Evolutionary conservation across 352 stramenopile species (phyloP).

Genomic region (Phytophthora agathidicida): DNA sequence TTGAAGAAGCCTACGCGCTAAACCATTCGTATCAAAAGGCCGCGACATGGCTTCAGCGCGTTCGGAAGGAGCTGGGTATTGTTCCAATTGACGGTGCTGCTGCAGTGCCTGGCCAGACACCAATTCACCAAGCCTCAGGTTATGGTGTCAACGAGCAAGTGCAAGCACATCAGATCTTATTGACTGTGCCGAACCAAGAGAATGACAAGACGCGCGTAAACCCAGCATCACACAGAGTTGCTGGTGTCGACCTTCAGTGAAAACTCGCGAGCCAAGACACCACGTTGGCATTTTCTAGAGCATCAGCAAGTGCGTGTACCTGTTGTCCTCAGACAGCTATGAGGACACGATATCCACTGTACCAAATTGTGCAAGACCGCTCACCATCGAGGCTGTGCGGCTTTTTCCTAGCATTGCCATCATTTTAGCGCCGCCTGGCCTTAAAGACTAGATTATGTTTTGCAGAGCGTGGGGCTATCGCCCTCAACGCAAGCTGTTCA

Average conservation of each 20-base stretch:
- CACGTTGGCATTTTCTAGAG: slow-evolving; percentile 25
- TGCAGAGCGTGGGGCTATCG: slow-evolving; percentile 25
- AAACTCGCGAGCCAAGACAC: slow-evolving; percentile 11
- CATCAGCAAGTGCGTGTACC: too few species aligned
- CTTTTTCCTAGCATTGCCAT: not conserved
- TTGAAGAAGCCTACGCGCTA: slow-evolving; percentile 70
- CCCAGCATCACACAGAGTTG: slow-evolving; percentile 6
- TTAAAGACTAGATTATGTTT: slow-evolving; percentile 37
- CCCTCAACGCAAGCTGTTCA: slow-evolving; percentile 31
- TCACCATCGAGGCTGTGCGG: not conserved
- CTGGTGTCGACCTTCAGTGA: slow-evolving; percentile 6
- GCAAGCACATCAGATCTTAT: slow-evolving; percentile 52
- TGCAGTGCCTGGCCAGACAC: slow-evolving; percentile 2
- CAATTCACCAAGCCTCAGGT: slow-evolving; percentile 11
- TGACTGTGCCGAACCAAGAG: slow-evolving; percentile 57
- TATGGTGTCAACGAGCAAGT: slow-evolving; percentile 11
- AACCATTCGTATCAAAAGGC: slow-evolving; percentile 84
- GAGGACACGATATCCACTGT: slow-evolving; percentile 10
- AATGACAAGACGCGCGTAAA: slow-evolving; percentile 42
- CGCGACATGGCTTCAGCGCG: slow-evolving; percentile 80
- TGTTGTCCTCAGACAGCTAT: slow-evolving; percentile 20
- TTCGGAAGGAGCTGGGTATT: slow-evolving; percentile 63
- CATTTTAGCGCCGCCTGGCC: slow-evolving; percentile 9
- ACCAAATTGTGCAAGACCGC: slow-evolving; percentile 6
- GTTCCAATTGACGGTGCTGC: slow-evolving; percentile 10